Evolutionary conservation across 2,329 filamentous ascomycete species (phyloP).

Genomic region (Penicillium sp.): DNA sequence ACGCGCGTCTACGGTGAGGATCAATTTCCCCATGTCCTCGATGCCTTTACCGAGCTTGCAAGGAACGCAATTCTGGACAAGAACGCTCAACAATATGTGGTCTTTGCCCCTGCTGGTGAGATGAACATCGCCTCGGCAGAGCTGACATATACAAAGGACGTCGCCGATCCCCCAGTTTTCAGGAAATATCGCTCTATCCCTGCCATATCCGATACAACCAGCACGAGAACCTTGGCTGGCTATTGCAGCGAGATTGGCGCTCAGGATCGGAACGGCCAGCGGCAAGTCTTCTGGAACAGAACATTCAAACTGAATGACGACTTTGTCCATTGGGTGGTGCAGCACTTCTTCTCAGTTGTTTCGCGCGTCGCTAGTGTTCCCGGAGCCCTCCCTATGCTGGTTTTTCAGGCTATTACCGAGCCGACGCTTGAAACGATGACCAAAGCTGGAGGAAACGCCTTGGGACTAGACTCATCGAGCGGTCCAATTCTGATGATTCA

Average conservation of each 20-base stretch:
- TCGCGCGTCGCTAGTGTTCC: slow-evolving; percentile 1
- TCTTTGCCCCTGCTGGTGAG: slow-evolving; percentile 33
- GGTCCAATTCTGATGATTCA: slow-evolving; percentile 30
- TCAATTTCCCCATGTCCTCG: slow-evolving; percentile 34
- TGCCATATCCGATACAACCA: slow-evolving; percentile 35
- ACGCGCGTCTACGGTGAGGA: slow-evolving; percentile 34
- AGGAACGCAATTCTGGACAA: slow-evolving; percentile 30
- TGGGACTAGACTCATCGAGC: slow-evolving; percentile 5
- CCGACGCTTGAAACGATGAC: slow-evolving; percentile 35
- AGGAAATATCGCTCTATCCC: slow-evolving; percentile 41
- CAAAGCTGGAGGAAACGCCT: slow-evolving; percentile 24
- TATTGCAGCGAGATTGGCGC: slow-evolving; percentile 42
- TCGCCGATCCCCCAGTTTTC: slow-evolving; percentile 42
- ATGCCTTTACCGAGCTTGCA: slow-evolving; percentile 40
- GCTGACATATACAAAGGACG: slow-evolving; percentile 47
- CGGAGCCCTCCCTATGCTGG: slow-evolving; percentile 21
- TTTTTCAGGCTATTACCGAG: slow-evolving; percentile 41
- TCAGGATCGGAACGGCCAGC: slow-evolving; percentile 38
- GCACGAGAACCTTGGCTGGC: slow-evolving; percentile 34
- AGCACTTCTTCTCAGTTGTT: slow-evolving; percentile 11
- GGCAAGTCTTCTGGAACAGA: slow-evolving; percentile 40
- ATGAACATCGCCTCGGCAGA: slow-evolving; percentile 36
- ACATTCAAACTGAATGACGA: slow-evolving; percentile 37
- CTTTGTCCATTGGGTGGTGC: slow-evolving; percentile 28
- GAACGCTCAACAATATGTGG: slow-evolving; percentile 42